Conservation (phyloP, 768 basidiomycete genomes). For the Hericium rajendrae region DNA sequence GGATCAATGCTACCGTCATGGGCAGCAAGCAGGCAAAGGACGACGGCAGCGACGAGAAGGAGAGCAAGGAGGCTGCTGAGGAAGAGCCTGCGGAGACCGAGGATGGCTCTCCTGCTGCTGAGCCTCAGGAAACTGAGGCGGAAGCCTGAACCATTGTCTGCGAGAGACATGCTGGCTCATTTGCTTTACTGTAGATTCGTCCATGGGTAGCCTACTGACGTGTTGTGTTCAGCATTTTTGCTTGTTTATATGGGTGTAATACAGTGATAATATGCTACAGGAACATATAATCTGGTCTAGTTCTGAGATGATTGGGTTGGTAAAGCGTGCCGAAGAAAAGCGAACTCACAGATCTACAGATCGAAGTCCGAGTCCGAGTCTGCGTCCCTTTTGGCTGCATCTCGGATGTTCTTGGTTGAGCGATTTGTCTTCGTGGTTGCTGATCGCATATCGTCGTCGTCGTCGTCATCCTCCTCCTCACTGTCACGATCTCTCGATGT, state of each 20-base stretch:
- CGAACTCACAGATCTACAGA: slow-evolving; percentile 13
- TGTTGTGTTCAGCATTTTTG: too few species aligned
- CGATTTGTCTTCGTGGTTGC: slow-evolving; percentile 47
- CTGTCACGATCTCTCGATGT: slow-evolving; percentile 15
- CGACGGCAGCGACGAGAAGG: slow-evolving; percentile 25
- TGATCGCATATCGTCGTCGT: slow-evolving; percentile 47
- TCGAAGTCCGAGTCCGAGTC: slow-evolving; percentile 79
- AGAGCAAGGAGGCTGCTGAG: slow-evolving; percentile 18
- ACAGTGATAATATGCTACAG: too few species aligned
- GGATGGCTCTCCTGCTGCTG: background rate
- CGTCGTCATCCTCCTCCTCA: slow-evolving; percentile 39
- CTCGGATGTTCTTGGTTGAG: slow-evolving; percentile 46
- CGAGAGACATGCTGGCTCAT: too few species aligned
- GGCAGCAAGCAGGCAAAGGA: slow-evolving; percentile 51
- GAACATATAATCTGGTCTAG: too few species aligned
- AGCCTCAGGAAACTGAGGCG: background rate
- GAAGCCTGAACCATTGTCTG: too few species aligned
- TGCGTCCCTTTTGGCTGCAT: slow-evolving; percentile 39
- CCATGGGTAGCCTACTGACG: too few species aligned
- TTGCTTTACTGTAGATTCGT: too few species aligned
- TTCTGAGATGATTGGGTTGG: too few species aligned
- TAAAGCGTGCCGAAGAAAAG: too few species aligned
- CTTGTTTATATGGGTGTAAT: too few species aligned
- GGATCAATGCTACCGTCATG: slow-evolving; percentile 69
- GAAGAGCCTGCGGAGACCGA: slow-evolving; percentile 15